Base-by-base conservation (phyloP, 148 eudicot species). In the Talinum fruticosum region DNA sequence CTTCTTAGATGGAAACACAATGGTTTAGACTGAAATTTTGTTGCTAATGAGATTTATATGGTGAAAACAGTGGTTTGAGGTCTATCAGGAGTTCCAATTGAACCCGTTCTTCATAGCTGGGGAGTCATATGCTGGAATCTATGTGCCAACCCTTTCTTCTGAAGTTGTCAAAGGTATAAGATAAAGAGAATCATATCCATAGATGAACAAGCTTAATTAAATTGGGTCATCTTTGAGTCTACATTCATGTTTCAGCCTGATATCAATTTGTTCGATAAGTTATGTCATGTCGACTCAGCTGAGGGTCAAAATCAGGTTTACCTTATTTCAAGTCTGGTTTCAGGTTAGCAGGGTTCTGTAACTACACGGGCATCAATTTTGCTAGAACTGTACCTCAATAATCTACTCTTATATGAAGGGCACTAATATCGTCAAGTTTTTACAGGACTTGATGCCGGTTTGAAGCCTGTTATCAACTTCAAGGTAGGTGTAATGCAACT, bases 61-160 rank as follows among this genome's bases (percentile, higher is more conserved):
- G 59, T 80, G 26, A 64, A 38, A 32, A 54, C 83, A 96, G 99
- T 96, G 99, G 99, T 93, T 96, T 51, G 87, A 81, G 67, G 76
- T 96, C 71, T 93, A 91, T 79, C 86, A 89, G 6, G 95, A 93
- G 81, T 96, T 81, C 83, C 88, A 83, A 34, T 73, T 83, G 19
- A 96, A 96, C 82, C 88, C 97, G 21, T 96, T 96, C 85, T 93
- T 83, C 79, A 90, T 96, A 66, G 37, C 89, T 51, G 99, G 99
- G 26, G 99, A 96, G 76, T 96, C 99, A 33, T 96, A 93, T 83
- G 99, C 99, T 79, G 99, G 99, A 80, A 76, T 96, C 23, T 96
- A 96, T 75, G 95, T 96, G 74, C 99, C 99, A 33, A 96, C 98
- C 62, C 92, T 96, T 82, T 84, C 98, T 73, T 77, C 75, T 79